Evolutionary conservation across 176 grass and related monocot genomes (phyloP), one percentile per base, ranked within the genome.

Genomic region (Juncus effusus): DNA sequence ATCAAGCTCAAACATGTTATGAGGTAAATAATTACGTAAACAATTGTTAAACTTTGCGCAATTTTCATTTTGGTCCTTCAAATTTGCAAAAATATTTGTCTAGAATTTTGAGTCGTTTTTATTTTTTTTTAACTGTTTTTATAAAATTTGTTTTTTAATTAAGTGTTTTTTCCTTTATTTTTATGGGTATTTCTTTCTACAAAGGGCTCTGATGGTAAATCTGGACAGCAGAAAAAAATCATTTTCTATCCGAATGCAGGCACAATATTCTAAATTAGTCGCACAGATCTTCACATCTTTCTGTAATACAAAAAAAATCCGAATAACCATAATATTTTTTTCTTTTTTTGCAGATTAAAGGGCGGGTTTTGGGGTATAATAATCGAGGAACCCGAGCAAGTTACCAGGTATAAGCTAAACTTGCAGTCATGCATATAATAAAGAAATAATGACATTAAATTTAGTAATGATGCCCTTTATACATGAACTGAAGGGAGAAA

Each of bases 171-270:
- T 70, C 14, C 76, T 10, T 75, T 36, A 61, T 70, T 84, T 40
- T 63, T 11, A 54, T 81, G 35, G 71, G 19, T 28, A 28, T 28
- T 72, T 73, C 14, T 42, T 77, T 86, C 78, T 78, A 72, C 88
- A 97, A 87, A 63, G 64, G 4, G 79, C 93, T 78, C 74, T 97
- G 80, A 91, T 89, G 93, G 93, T 97, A n/a, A n/a, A n/a, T n/a
- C n/a, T n/a, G n/a, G n/a, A n/a, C n/a, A n/a, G n/a, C n/a, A n/a
- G n/a, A n/a, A n/a, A n/a, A n/a, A n/a, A n/a, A n/a, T n/a, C n/a
- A n/a, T n/a, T n/a, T n/a, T n/a, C n/a, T n/a, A n/a, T n/a, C n/a
- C n/a, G n/a, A n/a, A n/a, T n/a, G n/a, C n/a, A n/a, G n/a, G n/a
- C n/a, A n/a, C n/a, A n/a, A n/a, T n/a, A n/a, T n/a, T n/a, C n/a